Conservation (phyloP, 352 stramenopile genomes). For the Phytophthora niederhauseri region DNA sequence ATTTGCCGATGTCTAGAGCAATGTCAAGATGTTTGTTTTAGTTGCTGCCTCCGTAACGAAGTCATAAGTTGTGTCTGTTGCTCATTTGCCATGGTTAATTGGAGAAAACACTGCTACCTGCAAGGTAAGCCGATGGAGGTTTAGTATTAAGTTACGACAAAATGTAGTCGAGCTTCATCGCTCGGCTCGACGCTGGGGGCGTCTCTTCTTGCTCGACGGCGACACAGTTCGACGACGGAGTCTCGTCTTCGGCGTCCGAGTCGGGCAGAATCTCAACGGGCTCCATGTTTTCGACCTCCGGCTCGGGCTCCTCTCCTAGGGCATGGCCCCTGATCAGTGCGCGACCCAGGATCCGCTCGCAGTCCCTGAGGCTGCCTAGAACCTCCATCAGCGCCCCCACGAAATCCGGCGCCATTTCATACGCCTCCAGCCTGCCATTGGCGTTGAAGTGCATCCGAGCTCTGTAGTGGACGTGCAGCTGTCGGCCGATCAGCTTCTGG, state of each 20-base stretch:
- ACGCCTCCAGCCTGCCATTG: constrained; percentile 32
- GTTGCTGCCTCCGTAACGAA: too few species aligned
- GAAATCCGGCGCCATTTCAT: constrained; percentile 45
- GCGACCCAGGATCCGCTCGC: constrained; percentile 41
- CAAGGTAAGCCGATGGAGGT: too few species aligned
- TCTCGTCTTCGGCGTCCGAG: constrained; percentile 2
- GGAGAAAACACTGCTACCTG: too few species aligned
- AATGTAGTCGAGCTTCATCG: constrained; percentile 23
- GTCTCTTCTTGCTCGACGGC: background rate
- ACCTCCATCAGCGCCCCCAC: constrained; percentile 44
- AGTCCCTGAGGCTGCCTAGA: constrained; percentile 42
- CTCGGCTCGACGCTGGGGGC: constrained; percentile 2
- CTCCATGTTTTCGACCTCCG: constrained; percentile 3
- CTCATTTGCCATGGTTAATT: too few species aligned
- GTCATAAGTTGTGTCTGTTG: too few species aligned
- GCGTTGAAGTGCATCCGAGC: constrained; percentile 54
- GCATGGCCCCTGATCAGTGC: constrained; percentile 38
- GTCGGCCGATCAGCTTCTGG: constrained; percentile 49
- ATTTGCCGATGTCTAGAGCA: background rate
- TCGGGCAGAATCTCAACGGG: constrained; percentile 15
- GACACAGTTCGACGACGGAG: background rate
- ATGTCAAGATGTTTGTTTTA: background rate
- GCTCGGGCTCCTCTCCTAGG: constrained; percentile 28
- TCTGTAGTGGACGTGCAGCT: constrained; percentile 49
- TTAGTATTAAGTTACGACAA: constrained; percentile 4